Base-by-base conservation (phyloP, 2,329 filamentous ascomycete genomes). In the Sphaerulina musiva region DNA sequence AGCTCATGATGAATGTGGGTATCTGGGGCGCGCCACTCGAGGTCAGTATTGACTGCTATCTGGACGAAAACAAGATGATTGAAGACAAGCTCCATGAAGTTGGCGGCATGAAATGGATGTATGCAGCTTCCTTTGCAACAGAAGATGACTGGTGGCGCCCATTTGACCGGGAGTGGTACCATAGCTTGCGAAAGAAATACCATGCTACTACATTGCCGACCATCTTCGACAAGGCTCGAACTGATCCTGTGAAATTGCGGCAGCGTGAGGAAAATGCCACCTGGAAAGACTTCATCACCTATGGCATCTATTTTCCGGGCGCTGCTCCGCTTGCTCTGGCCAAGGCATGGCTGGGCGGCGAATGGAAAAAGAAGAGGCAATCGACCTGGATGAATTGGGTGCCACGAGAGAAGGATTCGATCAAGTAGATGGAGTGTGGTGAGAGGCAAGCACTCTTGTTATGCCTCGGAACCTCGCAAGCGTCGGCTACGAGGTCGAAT, bases 41-140 rank as follows among this genome's bases (percentile, higher is more conserved):
- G 2, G 66, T 58, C 6, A 68, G 73, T 26, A 70, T 74, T 2
- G 66, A 73, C 1, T 69, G 74, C 9, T 80, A 80, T 48, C 71
- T 85, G 6, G 62, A 64, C 1, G 71, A 74, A 47, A 87, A 87
- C 66, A 76, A 81, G 0, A 74, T 74, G 0, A 72, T 88, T 1
- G 85, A 87, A 69, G 70, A 73, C 7, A 80, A 79, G 51, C 74
- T 86, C 0, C 74, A 76, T 6, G 76, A 79, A 26, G 73, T 84
- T 4, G 75, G 78, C 2, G 85, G 85, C 4, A 83, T 81, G 73
- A 87, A 87, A 69, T 86, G 82, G 74, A 70, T 88, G 1, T 88
- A 88, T 58, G 83, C 83, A 1, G 83, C 87, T 53, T 80, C 82
- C 0, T 87, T 83, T 68, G 86, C 86, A 66, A 80, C 76, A 2